Percentiles rank a stretch among this genome's conserved stretches.
Evolutionary conservation across 2,329 filamentous ascomycete species (phyloP).

Genomic region (Exophiala bonariae): DNA sequence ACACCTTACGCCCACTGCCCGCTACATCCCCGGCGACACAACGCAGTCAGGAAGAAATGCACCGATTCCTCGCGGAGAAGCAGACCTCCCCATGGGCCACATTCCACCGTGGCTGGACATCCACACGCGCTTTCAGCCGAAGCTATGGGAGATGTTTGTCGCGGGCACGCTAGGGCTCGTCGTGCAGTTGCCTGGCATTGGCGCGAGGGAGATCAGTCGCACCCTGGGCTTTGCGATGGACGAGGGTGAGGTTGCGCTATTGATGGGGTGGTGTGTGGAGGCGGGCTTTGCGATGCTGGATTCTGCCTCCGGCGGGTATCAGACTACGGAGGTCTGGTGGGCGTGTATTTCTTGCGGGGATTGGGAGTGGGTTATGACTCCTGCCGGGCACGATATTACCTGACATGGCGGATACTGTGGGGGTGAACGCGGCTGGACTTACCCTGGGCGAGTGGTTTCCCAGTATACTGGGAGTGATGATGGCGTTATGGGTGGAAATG

Average conservation of each 20-base stretch:
- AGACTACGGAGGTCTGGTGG: slow-evolving; percentile 44
- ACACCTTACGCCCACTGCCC: slow-evolving; percentile 36
- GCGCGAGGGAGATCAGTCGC: slow-evolving; percentile 33
- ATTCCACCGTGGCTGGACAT: slow-evolving; percentile 53
- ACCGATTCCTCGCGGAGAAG: slow-evolving; percentile 32
- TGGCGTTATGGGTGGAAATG: too few species aligned
- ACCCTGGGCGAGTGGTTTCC: too few species aligned
- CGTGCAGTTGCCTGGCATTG: slow-evolving; percentile 42
- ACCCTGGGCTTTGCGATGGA: slow-evolving; percentile 15
- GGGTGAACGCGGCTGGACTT: too few species aligned
- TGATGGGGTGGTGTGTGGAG: slow-evolving; percentile 16
- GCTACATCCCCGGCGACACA: slow-evolving; percentile 44
- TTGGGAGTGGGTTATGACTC: slow-evolving; percentile 2
- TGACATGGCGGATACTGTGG: too few species aligned
- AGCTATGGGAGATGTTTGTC: slow-evolving; percentile 44
- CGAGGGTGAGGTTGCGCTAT: slow-evolving; percentile 12
- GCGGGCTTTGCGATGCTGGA: slow-evolving; percentile 20
- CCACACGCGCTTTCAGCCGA: slow-evolving; percentile 38
- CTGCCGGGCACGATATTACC: too few species aligned
- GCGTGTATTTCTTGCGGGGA: slow-evolving; percentile 30
- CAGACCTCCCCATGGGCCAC: slow-evolving; percentile 24
- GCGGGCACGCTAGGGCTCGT: slow-evolving; percentile 44
- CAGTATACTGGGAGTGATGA: too few species aligned
- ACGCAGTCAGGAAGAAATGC: slow-evolving; percentile 26
- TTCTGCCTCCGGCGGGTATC: slow-evolving; percentile 30